These are phyloP conservation scores for Cytidiella melzeri DNA, from an alignment of 768 basidiomycete species.

Conservation along the genomic window DNA sequence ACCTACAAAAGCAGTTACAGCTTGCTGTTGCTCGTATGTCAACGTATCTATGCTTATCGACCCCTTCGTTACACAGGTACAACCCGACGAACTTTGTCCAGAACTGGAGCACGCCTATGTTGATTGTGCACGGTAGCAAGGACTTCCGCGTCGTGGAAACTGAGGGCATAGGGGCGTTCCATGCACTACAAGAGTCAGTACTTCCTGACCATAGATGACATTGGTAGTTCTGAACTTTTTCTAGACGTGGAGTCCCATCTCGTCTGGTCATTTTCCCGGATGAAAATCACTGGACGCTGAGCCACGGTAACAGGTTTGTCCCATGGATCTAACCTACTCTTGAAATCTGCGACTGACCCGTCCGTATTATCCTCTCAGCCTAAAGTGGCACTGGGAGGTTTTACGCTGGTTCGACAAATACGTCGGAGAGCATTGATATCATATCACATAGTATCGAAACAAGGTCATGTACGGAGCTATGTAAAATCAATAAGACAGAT, in stretches of 20 bases:
- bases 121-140: slow-evolving; percentile 82
- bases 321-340: too few relatives aligned
- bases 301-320: slow-evolving; percentile 69
- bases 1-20: too few relatives aligned
- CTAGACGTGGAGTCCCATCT: slow-evolving; percentile 63
- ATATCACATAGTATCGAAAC: not conserved
- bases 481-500: not conserved
- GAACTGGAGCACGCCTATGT: slow-evolving; percentile 82
- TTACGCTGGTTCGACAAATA: slow-evolving; percentile 83
- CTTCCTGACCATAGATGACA: too few relatives aligned
- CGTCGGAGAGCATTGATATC: slow-evolving; percentile 31
- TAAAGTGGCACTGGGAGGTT: slow-evolving; percentile 96
- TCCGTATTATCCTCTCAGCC: slow-evolving; percentile 42
- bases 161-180: slow-evolving; percentile 80
- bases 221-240: too few relatives aligned
- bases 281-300: slow-evolving; percentile 90
- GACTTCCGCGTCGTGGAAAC: slow-evolving; percentile 85
- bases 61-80: slow-evolving; percentile 35
- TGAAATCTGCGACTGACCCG: not conserved
- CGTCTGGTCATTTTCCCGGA: slow-evolving; percentile 81
- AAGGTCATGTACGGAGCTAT: too few relatives aligned
- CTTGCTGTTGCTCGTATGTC: not conserved
- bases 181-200: slow-evolving; percentile 76
- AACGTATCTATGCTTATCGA: not conserved
- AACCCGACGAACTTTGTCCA: slow-evolving; percentile 78